Evolutionary conservation across 768 basidiomycete genomes (phyloP), one percentile per base, ranked within the genome.

Genomic region (Hemileccinum rubropunctum): DNA sequence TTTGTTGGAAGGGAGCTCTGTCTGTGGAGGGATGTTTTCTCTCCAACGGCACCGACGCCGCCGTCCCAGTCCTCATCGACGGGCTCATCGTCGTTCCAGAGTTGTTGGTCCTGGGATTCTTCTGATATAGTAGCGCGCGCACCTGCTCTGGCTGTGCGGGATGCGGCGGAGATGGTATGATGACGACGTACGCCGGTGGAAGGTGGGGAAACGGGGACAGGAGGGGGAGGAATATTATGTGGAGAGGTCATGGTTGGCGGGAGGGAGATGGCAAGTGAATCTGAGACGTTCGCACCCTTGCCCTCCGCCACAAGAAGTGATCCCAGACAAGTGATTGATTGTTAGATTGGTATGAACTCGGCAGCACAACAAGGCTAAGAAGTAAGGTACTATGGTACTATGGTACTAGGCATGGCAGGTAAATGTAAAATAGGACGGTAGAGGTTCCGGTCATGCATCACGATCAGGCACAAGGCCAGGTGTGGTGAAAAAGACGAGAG

Each of bases 11-110:
- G 76, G 20, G 89, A 91, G 50, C 81, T 81, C 70, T 91, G 89
- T 42, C 89, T 76, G 65, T 91, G 89, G 49, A 91, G 75, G 35
- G 81, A 83, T 8, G 82, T 79, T 68, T 89, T 89, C 69, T 91
- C 89, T 42, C 88, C 89, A 23, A 91, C 89, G 39, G 86, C 87
- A 35, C 89, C 89, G 45, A 89, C 82, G 20, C 83, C 83, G 30
- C 86, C 86, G 27, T 84, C 82, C 88, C 88, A 88, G 63, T 89
- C 87, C 50, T 88, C 77, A 59, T 82, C 86, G 53, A 89, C 87
- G 39, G 80, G 75, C 59, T 89, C 87, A 61, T 91, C 88, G 52
- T 89, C 85, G 63, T 82, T 81, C 79, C 82, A 86, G 38, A 70
- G 71, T 38, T 77, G 75, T 54, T 77, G 76, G 41, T 78, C 75